A percentile compares a stretch with the other conserved stretches of the same genome.
Evolutionary conservation across 163 green algal genomes (phyloP).

Genomic region (Scenedesmus sp.): DNA sequence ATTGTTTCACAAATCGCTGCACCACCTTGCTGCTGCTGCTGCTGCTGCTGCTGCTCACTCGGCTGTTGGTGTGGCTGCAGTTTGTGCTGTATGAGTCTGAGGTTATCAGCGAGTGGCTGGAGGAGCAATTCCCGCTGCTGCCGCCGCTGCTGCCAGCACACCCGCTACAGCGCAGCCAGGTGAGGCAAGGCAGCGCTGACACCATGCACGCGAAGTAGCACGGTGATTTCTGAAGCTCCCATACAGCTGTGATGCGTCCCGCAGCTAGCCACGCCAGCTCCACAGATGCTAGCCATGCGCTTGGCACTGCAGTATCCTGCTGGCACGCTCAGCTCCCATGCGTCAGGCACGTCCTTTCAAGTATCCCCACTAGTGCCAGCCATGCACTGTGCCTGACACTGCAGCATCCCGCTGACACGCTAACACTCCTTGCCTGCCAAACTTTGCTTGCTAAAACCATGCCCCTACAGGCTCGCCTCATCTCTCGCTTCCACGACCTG

Average conservation of each 20-base stretch:
- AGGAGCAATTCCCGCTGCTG: constrained; percentile 48
- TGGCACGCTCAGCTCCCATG: neutral
- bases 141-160: constrained; percentile 49
- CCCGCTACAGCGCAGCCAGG: constrained; percentile 28
- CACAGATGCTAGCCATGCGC: too few species aligned
- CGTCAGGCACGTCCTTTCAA: too few species aligned
- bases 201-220: neutral
- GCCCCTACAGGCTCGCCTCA: constrained; percentile 48
- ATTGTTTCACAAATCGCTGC: too few species aligned
- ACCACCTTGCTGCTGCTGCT: neutral
- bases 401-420: neutral
- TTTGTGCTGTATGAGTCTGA: constrained; percentile 53
- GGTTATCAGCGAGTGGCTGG: constrained; percentile 60
- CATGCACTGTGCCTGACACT: neutral
- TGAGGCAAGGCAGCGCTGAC: neutral
- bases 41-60: neutral
- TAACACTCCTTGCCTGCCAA: neutral
- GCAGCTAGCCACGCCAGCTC: too few species aligned
- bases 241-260: neutral
- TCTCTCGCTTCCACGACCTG: constrained; percentile 60
- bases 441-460: neutral
- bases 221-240: neutral
- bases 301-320: too few species aligned
- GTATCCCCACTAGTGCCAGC: too few species aligned
- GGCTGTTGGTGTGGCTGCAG: neutral